These are phyloP conservation scores for Rhazya stricta DNA, from an alignment of 257 asterid genomes.

Conservation along the genomic window DNA sequence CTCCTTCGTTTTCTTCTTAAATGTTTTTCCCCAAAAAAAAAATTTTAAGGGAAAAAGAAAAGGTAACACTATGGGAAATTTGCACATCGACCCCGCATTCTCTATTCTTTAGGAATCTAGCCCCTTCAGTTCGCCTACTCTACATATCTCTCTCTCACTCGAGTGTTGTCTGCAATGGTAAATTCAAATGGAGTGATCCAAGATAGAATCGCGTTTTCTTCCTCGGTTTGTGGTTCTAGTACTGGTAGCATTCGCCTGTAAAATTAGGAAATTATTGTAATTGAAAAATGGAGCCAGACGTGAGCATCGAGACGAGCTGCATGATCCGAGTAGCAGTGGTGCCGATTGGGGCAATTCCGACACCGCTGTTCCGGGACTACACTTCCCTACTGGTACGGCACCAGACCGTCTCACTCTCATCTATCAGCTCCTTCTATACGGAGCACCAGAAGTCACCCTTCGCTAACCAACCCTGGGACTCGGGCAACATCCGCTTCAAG, in stretches of 20 bases:
- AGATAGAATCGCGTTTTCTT: background rate
- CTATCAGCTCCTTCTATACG: constrained; percentile 95
- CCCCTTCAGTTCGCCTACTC: background rate
- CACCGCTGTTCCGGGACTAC: constrained; percentile 70
- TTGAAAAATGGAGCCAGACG: constrained; percentile 84
- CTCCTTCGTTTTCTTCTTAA: too few relatives aligned
- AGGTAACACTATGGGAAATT: background rate
- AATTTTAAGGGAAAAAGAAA: background rate
- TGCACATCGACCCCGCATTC: background rate
- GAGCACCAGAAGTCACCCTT: constrained; percentile 98
- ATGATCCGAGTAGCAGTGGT: constrained; percentile 94
- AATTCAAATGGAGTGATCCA: background rate
- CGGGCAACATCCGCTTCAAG: constrained; percentile 82
- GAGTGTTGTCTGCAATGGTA: background rate
- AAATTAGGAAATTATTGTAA: background rate
- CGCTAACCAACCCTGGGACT: constrained; percentile 83
- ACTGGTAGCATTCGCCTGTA: background rate
- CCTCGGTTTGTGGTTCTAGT: background rate
- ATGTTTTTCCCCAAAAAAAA: too few relatives aligned
- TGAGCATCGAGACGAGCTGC: constrained; percentile 89
- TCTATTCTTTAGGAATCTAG: background rate
- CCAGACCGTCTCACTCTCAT: constrained; percentile 70
- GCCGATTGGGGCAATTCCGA: constrained; percentile 66
- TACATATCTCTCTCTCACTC: background rate
- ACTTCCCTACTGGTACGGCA: constrained; percentile 77